Evolutionary conservation across 176 grass and related monocot genomes (phyloP).

Genomic region (Lolium rigidum): DNA sequence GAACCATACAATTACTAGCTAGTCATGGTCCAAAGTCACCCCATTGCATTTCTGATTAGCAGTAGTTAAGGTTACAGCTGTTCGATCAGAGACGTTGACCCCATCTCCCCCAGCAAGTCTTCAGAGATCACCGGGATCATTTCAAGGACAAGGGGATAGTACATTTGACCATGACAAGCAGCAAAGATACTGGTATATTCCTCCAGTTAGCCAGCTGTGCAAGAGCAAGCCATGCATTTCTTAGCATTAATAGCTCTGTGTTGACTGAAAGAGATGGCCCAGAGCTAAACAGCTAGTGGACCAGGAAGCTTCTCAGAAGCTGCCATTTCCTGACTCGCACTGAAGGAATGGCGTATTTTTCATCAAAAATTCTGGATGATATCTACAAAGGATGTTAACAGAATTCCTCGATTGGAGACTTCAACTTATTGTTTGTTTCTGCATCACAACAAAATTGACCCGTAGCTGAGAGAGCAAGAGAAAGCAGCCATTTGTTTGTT

Average conservation of each 20-base stretch:
- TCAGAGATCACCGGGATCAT: background rate
- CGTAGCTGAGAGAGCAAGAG: background rate
- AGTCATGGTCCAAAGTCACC: too few relatives aligned
- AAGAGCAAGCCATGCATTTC: background rate
- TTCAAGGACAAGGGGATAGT: background rate
- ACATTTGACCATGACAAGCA: background rate
- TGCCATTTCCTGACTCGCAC: background rate
- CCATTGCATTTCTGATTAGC: background rate
- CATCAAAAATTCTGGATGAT: background rate
- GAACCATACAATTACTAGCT: too few relatives aligned
- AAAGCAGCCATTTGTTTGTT: constrained; percentile 24
- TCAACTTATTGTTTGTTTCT: background rate
- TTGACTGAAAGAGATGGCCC: background rate
- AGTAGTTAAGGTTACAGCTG: background rate
- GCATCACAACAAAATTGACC: background rate
- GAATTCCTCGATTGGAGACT: background rate
- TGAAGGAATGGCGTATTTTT: background rate
- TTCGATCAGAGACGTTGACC: background rate
- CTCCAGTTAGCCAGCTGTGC: background rate
- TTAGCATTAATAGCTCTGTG: background rate
- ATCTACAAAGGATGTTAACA: background rate
- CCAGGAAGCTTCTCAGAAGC: background rate
- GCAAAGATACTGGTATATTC: constrained; percentile 37
- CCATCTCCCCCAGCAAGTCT: background rate
- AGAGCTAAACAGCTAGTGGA: too few relatives aligned